phyloP scores from a whole-genome alignment of 106 monocot species.

The Dendrobium catenatum region DNA sequence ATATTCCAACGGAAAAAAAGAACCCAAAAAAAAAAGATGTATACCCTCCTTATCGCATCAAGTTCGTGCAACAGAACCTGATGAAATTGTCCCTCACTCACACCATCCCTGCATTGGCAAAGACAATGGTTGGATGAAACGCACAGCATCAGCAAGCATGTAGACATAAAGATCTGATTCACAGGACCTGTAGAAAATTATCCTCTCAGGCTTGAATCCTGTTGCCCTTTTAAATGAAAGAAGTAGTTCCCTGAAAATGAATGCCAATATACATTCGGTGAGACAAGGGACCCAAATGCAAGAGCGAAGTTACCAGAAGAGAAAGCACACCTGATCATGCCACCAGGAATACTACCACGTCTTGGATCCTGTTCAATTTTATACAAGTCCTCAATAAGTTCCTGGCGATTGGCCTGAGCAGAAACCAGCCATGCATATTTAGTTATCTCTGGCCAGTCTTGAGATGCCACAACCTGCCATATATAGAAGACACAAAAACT shows the following conservation, averaged over 20 bases:
- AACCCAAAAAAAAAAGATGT: background rate
- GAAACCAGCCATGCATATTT: constrained; percentile 39
- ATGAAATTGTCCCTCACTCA: constrained; percentile 69
- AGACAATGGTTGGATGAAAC: background rate
- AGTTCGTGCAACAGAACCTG: constrained; percentile 59
- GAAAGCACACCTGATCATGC: constrained; percentile 38
- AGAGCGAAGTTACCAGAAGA: background rate
- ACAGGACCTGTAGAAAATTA: constrained; percentile 59
- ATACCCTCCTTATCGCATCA: constrained; percentile 43
- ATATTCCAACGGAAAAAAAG: background rate
- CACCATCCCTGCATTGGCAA: constrained; percentile 40
- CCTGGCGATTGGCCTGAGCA: constrained; percentile 23
- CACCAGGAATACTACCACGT: constrained; percentile 26
- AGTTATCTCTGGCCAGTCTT: constrained; percentile 53
- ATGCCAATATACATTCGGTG: background rate
- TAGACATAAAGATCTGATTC: background rate
- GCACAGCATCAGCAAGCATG: background rate
- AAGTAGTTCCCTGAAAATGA: constrained; percentile 13
- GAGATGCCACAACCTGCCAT: constrained; percentile 47
- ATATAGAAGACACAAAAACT: background rate
- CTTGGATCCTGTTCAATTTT: constrained; percentile 37
- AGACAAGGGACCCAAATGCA: background rate
- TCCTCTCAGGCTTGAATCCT: constrained; percentile 44
- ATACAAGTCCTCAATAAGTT: constrained; percentile 37
- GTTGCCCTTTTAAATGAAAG: background rate